These are phyloP conservation scores for Agaricus subrufescens DNA, from an alignment of 768 basidiomycete genomes.

Conservation along the genomic window DNA sequence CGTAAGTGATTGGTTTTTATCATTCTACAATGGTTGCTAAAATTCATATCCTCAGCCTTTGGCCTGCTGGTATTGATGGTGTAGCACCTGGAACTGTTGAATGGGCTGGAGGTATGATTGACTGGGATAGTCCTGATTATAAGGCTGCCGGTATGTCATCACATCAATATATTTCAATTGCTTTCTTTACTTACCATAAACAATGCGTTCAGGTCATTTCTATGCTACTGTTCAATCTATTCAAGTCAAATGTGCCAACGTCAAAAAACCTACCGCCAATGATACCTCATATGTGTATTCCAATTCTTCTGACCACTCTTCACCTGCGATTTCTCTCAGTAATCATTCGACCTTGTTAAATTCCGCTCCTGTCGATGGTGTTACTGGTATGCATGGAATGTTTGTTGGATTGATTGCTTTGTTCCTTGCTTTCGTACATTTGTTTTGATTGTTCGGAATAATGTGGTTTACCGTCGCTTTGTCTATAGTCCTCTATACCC, in stretches of 20 bases:
- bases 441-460: slow-evolving; percentile 10
- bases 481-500: too few species aligned
- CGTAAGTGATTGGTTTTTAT: slow-evolving; percentile 35
- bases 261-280: slow-evolving; percentile 33
- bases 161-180: not conserved
- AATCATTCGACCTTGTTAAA: slow-evolving; percentile 55
- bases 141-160: slow-evolving; percentile 44
- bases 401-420: slow-evolving; percentile 21
- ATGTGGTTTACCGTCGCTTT: too few species aligned
- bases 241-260: slow-evolving; percentile 58
- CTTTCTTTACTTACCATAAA: not conserved
- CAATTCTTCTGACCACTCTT: slow-evolving; percentile 44
- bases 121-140: slow-evolving; percentile 81
- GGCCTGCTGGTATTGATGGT: slow-evolving; percentile 73
- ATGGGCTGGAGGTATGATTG: slow-evolving; percentile 81
- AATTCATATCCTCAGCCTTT: slow-evolving; percentile 41
- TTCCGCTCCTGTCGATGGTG: slow-evolving; percentile 16
- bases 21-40: not conserved
- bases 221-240: slow-evolving; percentile 61
- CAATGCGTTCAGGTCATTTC: slow-evolving; percentile 50
- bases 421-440: slow-evolving; percentile 16
- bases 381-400: slow-evolving; percentile 19
- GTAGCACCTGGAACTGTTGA: slow-evolving; percentile 63
- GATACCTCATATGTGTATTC: slow-evolving; percentile 62
- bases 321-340: slow-evolving; percentile 50